Evolutionary conservation across 441 rosid genomes (phyloP).

Genomic region (Omphalea diandra): DNA sequence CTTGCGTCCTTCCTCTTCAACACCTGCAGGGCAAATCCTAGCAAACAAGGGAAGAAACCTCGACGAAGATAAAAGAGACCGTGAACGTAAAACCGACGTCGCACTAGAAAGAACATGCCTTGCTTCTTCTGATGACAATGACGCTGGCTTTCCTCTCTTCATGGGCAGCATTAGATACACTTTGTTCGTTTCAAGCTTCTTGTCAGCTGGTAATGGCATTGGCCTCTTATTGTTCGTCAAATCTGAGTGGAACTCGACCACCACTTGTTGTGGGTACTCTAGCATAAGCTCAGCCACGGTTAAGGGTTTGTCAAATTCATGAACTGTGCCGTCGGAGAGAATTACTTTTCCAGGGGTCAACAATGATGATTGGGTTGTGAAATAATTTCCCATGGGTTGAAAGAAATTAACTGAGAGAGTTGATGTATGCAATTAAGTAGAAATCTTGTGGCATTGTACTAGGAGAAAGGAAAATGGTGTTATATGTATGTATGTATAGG

Average conservation of each 20-base stretch:
- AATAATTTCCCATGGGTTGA: constrained; percentile 48
- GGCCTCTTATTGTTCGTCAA: constrained; percentile 52
- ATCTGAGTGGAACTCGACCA: constrained; percentile 53
- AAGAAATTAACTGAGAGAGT: too few relatives aligned
- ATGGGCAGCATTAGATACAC: constrained; percentile 68
- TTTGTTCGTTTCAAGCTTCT: constrained; percentile 55
- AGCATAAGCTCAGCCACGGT: constrained; percentile 89
- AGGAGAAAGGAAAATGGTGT: neutral
- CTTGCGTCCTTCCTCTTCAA: constrained; percentile 5
- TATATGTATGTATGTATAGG: too few relatives aligned
- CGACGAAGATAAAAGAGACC: constrained; percentile 29
- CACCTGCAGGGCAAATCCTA: constrained; percentile 36
- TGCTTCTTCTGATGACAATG: constrained; percentile 54
- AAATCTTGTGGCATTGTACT: neutral
- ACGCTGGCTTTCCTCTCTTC: constrained; percentile 50
- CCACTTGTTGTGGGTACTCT: constrained; percentile 75
- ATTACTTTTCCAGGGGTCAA: constrained; percentile 51
- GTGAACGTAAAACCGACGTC: constrained; percentile 49
- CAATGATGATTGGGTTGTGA: constrained; percentile 28
- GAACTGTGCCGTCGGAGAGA: constrained; percentile 62
- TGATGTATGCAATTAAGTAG: neutral
- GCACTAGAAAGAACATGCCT: constrained; percentile 45
- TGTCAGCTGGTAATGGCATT: constrained; percentile 70
- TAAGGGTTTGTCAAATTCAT: constrained; percentile 41
- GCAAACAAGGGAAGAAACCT: constrained; percentile 57